Evolutionary conservation across 768 basidiomycete genomes (phyloP), one percentile per base, ranked within the genome.

Genomic region (Calocera cornea): DNA sequence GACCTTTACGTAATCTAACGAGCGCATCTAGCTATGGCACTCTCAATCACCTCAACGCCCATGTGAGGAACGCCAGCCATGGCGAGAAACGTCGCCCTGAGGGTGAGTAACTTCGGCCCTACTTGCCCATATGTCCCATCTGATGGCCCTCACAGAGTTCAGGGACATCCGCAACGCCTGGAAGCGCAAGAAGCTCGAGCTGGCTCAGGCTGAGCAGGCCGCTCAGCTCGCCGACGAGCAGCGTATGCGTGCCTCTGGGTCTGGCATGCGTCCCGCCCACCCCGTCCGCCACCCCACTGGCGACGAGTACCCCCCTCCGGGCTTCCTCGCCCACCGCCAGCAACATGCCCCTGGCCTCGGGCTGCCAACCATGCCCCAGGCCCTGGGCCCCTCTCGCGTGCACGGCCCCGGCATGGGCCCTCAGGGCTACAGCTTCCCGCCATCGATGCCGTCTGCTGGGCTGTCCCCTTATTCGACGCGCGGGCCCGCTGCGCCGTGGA

Each of bases 11-110:
- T 60, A 33, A 60, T 33, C 49, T 60, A 8, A 60, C 31, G 7
- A 5, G 27, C 5, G 11, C 14, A 14, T 33, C 24, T 22, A 60
- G 54, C 54, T 60, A 60, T 60, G 94, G 94, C 34, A 97, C 94
- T 2, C 81, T 97, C 64, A 97, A 99, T 75, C 95, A 99, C 77
- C 82, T 99, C 69, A 99, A 99, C 75, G 93, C 94, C 34, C 95
- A 99, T 76, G 92, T 97, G 67, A 89, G 87, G n/a, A 97, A 97
- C 91, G 95, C 97, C 77, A 90, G 90, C 77, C 95, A 99, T 75
- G 95, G 95, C 47, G 67, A 81, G 17, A 97, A 95, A 79, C 84
- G 95, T 66, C 88, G 85, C 75, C 95, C 95, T 14, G 85, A 84
- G 67, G 95, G 95, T 95, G 73, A 78, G 89, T 79, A 24, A 74